phyloP scores from a whole-genome alignment of 202 grass and related monocot genomes.

The Panicum hallii region DNA sequence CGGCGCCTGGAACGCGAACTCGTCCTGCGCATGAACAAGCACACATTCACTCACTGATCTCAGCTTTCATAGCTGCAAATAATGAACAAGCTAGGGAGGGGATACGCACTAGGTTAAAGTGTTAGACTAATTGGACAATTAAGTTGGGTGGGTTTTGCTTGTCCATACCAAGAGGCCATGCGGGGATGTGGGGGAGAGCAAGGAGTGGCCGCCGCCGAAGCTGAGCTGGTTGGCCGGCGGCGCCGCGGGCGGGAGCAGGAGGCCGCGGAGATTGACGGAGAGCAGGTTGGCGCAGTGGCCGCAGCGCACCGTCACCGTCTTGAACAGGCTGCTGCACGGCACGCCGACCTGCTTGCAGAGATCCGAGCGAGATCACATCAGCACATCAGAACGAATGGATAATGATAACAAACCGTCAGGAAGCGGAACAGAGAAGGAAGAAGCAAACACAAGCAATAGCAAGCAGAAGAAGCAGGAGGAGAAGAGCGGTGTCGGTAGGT shows the following conservation, averaged over 20 bases:
- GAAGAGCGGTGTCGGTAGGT: conserved; percentile 37
- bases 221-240: conserved; percentile 65
- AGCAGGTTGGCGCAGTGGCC: conserved; percentile 98
- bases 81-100: not conserved
- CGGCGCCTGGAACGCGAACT: conserved; percentile 71
- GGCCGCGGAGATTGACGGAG: conserved; percentile 86
- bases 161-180: conserved; percentile 71
- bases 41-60: not conserved
- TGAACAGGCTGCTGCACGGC: conserved; percentile 93
- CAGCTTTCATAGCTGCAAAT: not conserved
- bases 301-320: conserved; percentile 98
- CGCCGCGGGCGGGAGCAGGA: conserved; percentile 54
- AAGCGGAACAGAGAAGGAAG: not conserved
- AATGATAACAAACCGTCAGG: not conserved
- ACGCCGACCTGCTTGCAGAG: conserved; percentile 74
- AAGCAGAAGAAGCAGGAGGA: not conserved
- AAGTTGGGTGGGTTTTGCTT: not conserved
- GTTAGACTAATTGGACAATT: not conserved
- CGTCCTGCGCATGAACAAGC: conserved; percentile 56
- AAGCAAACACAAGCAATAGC: not conserved
- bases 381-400: too few species aligned
- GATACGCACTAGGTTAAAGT: not conserved
- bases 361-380: not conserved
- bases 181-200: conserved; percentile 72
- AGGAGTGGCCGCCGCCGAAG: conserved; percentile 55